Percentiles rank a stretch among this genome's conserved stretches.
Conservation (phyloP, 2,329 filamentous ascomycete genomes). For the Fusarium musae region DNA sequence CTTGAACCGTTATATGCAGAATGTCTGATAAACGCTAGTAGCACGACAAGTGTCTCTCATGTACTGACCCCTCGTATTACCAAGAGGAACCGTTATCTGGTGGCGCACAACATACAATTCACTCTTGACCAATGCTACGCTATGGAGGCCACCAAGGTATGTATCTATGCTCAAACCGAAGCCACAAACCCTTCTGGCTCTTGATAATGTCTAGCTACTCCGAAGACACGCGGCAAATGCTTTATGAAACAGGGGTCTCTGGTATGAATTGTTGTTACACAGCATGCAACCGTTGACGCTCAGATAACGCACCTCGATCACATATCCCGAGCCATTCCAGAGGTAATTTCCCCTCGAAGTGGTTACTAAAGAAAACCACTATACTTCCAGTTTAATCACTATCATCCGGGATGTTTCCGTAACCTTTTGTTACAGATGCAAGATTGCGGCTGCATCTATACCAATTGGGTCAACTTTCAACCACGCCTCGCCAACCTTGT, state of each 20-base stretch:
- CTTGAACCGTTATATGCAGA: slow-evolving; percentile 12
- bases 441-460: slow-evolving; percentile 32
- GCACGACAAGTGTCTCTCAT: slow-evolving; percentile 11
- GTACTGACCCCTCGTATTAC: slow-evolving; percentile 17
- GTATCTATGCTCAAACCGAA: not conserved
- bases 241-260: slow-evolving; percentile 16
- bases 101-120: slow-evolving; percentile 24
- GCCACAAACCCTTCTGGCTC: slow-evolving; percentile 12
- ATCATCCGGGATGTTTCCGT: slow-evolving; percentile 3
- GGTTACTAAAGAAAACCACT: not conserved
- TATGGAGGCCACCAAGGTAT: not conserved
- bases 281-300: slow-evolving; percentile 10
- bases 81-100: slow-evolving; percentile 29
- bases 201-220: slow-evolving; percentile 5
- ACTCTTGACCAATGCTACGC: slow-evolving; percentile 1
- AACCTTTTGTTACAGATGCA: not conserved
- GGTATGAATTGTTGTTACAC: slow-evolving; percentile 7
- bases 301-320: slow-evolving; percentile 1
- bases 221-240: slow-evolving; percentile 14
- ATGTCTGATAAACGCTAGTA: slow-evolving; percentile 26
- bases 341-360: not conserved
- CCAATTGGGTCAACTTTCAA: slow-evolving; percentile 22
- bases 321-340: slow-evolving; percentile 10
- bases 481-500: slow-evolving; percentile 22
- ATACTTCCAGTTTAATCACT: not conserved